Evolutionary conservation across 2,329 filamentous ascomycete genomes (phyloP).

Genomic region (Ophiosphaerella narmari): DNA sequence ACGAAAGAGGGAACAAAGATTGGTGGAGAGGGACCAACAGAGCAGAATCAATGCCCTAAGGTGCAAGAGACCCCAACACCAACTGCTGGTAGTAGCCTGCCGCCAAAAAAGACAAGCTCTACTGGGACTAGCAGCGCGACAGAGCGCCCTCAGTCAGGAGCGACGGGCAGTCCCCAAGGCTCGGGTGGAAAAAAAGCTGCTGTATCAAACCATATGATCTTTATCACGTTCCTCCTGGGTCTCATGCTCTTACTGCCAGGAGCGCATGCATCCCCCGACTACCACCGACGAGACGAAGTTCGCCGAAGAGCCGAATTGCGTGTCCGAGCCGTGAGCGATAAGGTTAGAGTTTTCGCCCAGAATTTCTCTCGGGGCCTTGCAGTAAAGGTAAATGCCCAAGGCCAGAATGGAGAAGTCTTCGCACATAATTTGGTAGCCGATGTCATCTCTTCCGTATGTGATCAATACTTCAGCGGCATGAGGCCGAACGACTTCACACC

Average conservation of each 20-base stretch:
- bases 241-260: conserved; percentile 14
- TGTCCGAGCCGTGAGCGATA: conserved; percentile 20
- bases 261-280: conserved; percentile 5
- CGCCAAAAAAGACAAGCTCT: conserved; percentile 2
- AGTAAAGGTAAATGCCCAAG: conserved; percentile 15
- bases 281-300: conserved; percentile 2
- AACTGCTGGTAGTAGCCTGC: conserved; percentile 1
- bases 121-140: conserved; percentile 1
- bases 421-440: conserved; percentile 24
- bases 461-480: conserved; percentile 17
- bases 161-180: conserved; percentile 5
- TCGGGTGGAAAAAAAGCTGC: neutral
- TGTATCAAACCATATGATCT: conserved; percentile 7
- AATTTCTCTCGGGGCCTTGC: conserved; percentile 16
- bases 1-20: conserved; percentile 24
- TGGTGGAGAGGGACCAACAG: conserved; percentile 7
- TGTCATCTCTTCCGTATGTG: conserved; percentile 23
- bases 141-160: neutral
- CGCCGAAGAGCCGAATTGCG: conserved; percentile 11
- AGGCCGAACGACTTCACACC: conserved; percentile 16
- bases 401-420: conserved; percentile 20
- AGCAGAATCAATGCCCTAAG: conserved; percentile 6
- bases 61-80: conserved; percentile 14
- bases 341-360: conserved; percentile 18
- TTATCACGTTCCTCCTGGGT: conserved; percentile 13